phyloP scores from a whole-genome alignment of 257 asterid genomes.

The Marsdenia floribunda region DNA sequence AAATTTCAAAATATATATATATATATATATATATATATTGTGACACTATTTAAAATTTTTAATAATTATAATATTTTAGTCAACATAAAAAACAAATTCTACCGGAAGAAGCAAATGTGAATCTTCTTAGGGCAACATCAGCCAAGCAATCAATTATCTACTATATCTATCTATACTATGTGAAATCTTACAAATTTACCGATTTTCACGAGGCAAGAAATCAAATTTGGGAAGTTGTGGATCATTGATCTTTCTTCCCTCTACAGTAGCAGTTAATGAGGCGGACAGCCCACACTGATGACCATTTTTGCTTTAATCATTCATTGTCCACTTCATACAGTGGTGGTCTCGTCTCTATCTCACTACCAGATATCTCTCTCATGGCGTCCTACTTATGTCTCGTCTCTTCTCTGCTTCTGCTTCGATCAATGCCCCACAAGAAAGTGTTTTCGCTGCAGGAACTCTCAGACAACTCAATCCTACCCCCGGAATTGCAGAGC shows the following conservation, averaged over 20 bases:
- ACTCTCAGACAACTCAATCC: slow-evolving; percentile 70
- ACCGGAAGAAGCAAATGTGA: too few relatives aligned
- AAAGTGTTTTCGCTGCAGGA: slow-evolving; percentile 54
- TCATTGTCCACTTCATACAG: slow-evolving; percentile 4
- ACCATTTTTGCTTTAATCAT: slow-evolving; percentile 10
- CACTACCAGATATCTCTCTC: slow-evolving; percentile 6
- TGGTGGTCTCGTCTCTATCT: background rate
- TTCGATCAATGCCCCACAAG: slow-evolving; percentile 47
- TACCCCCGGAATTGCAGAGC: slow-evolving; percentile 56
- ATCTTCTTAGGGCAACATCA: too few relatives aligned
- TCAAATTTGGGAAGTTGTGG: slow-evolving; percentile 18
- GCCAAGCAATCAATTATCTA: too few relatives aligned
- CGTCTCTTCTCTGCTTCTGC: slow-evolving; percentile 13
- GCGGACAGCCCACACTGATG: slow-evolving; percentile 17
- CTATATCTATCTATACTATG: background rate
- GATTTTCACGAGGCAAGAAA: slow-evolving; percentile 11
- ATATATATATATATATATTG: too few relatives aligned
- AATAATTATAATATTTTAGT: too few relatives aligned
- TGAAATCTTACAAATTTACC: background rate
- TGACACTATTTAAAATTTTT: too few relatives aligned
- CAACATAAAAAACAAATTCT: too few relatives aligned
- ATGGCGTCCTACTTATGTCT: slow-evolving; percentile 17
- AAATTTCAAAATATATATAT: too few relatives aligned
- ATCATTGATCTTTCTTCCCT: slow-evolving; percentile 18
- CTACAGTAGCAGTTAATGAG: slow-evolving; percentile 17